A percentile compares a stretch with the other conserved stretches of the same genome.
Evolutionary conservation across 2,329 filamentous ascomycete genomes (phyloP).

Genomic region (Niveomyces coronatus): DNA sequence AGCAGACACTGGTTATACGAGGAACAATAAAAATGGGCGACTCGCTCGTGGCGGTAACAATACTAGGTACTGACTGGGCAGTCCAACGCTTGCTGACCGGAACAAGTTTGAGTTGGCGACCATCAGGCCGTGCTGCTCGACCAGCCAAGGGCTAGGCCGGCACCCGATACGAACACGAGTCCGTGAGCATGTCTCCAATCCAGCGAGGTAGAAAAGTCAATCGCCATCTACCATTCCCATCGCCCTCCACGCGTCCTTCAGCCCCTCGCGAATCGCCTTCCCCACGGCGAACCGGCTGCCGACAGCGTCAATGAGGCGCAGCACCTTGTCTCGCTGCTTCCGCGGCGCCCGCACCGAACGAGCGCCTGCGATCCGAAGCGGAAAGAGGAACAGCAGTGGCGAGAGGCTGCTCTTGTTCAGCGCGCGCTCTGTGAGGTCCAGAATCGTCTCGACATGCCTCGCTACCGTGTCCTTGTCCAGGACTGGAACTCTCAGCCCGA

Average conservation of each 20-base stretch:
- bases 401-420: constrained; percentile 19
- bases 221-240: not conserved
- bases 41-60: too few species aligned
- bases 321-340: constrained; percentile 16
- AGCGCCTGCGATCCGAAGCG: constrained; percentile 24
- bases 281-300: constrained; percentile 19
- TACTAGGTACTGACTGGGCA: too few species aligned
- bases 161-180: too few species aligned
- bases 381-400: constrained; percentile 23
- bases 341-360: constrained; percentile 13
- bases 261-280: constrained; percentile 8
- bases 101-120: too few species aligned
- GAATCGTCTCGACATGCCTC: constrained; percentile 17
- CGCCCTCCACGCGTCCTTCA: not conserved
- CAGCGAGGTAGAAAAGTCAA: too few species aligned
- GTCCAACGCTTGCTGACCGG: too few species aligned
- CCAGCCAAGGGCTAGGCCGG: too few species aligned
- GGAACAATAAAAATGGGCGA: too few species aligned
- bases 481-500: constrained; percentile 15
- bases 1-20: too few species aligned
- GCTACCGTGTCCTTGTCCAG: constrained; percentile 15
- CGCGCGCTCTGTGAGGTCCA: constrained; percentile 11
- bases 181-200: too few species aligned
- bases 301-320: constrained; percentile 13
- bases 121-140: too few species aligned